These are phyloP conservation scores for Camelina neglecta DNA, from an alignment of 345 rosid genomes.

Conservation along the genomic window DNA sequence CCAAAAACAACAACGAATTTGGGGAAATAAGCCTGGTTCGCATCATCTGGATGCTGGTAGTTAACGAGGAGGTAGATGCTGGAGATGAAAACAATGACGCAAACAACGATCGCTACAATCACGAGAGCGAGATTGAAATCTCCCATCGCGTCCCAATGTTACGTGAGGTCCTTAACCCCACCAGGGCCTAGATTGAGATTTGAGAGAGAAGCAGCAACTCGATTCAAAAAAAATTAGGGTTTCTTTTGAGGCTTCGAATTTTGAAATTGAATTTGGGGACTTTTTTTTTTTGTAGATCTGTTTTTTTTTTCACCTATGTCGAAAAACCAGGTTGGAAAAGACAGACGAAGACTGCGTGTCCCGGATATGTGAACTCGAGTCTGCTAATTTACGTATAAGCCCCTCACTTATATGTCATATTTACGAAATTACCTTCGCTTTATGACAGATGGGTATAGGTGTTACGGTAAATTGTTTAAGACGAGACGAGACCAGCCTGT, in stretches of 20 bases:
- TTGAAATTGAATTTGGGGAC: slow-evolving; percentile 20
- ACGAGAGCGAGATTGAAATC: slow-evolving; percentile 98
- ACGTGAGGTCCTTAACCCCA: slow-evolving; percentile 35
- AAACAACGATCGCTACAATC: slow-evolving; percentile 84
- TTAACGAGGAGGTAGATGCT: slow-evolving; percentile 95
- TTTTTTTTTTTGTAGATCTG: slow-evolving; percentile 40
- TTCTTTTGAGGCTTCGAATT: slow-evolving; percentile 16
- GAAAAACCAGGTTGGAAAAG: slow-evolving; percentile 27
- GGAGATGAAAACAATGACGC: slow-evolving; percentile 80
- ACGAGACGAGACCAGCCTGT: slow-evolving; percentile 36
- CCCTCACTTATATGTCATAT: neutral
- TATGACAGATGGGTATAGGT: slow-evolving; percentile 21
- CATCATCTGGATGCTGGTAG: slow-evolving; percentile 97
- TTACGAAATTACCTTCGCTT: neutral
- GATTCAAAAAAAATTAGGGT: slow-evolving; percentile 34
- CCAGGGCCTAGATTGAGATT: slow-evolving; percentile 29
- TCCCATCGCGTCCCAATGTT: slow-evolving; percentile 58
- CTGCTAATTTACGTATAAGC: slow-evolving; percentile 18
- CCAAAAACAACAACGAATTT: slow-evolving; percentile 95
- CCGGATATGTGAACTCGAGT: slow-evolving; percentile 39
- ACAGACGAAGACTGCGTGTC: slow-evolving; percentile 18
- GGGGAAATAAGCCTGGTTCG: slow-evolving; percentile 97
- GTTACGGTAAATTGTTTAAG: neutral
- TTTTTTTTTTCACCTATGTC: neutral
- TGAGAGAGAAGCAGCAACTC: slow-evolving; percentile 5